phyloP scores from a whole-genome alignment of 2,329 filamentous ascomycete species.

The Diplocarpon rosae region DNA sequence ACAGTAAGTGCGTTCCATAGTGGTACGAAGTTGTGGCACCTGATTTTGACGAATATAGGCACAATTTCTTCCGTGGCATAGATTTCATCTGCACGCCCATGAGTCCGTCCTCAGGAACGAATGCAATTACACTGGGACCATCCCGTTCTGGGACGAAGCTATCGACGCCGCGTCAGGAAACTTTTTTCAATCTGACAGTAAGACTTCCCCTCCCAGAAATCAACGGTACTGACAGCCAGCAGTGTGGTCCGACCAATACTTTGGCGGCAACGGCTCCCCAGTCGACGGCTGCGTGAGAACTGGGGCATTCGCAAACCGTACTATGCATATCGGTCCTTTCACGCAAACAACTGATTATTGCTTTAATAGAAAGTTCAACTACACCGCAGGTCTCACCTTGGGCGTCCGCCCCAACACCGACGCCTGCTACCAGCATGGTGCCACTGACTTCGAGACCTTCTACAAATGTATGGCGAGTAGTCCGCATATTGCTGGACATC shows the following conservation, averaged over 20 bases:
- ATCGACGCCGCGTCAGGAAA: conserved; percentile 8
- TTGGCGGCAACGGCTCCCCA: conserved; percentile 8
- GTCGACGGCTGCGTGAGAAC: neutral
- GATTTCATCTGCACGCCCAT: conserved; percentile 30
- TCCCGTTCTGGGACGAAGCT: conserved; percentile 11
- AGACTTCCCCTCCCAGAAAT: no score
- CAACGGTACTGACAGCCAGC: neutral
- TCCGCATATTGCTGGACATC: no score
- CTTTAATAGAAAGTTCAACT: no score
- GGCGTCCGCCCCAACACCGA: no score
- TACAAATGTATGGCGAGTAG: no score
- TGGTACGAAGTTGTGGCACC: conserved; percentile 20
- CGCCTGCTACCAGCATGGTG: no score
- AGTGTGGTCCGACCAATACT: conserved; percentile 7
- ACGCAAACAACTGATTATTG: no score
- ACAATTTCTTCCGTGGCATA: conserved; percentile 23
- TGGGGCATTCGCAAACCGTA: conserved; percentile 10
- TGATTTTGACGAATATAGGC: no score
- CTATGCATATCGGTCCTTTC: no score
- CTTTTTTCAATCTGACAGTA: conserved; percentile 8
- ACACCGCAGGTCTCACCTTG: no score
- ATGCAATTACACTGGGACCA: conserved; percentile 26
- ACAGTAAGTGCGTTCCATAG: conserved; percentile 6
- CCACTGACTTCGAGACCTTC: no score
- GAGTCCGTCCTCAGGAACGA: conserved; percentile 31